Base-by-base conservation (phyloP, 257 asterid genomes). In the Forsythia viridissima region DNA sequence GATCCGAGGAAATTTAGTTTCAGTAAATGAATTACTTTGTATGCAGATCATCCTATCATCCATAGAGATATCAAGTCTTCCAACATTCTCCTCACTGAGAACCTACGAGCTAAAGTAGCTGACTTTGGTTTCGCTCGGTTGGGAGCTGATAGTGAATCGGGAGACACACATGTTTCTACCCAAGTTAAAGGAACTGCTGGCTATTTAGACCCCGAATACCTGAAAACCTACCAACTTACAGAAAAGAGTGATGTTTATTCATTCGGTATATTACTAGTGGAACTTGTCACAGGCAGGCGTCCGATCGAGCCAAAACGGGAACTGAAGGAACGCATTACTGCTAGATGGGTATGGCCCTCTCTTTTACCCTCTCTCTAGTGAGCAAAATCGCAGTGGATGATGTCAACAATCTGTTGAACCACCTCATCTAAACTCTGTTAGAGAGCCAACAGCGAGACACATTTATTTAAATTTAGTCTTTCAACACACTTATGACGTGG, bases 161-260 rank as follows among this genome's bases (percentile, higher is more conserved):
- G 97, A 65, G 97, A 84, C 43, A 93, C 99, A 3, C 99, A 96
- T 82, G 94, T 96, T 79, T 92, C 97, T 11, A 96, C 99, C 7
- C 96, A 91, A 85, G 99, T 96, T 76, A 96, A 92, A 87, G 99
- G 99, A 76, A 96, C 99, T 41, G 97, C 99, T 10, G 99, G 99
- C 43, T 96, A 96, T 82, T 85, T 96, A 57, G 99, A 96, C 81
- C 99, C 99, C 1, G 99, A 96, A 77, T 96, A 96, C 87, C 88
- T 96, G 5, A 90, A 80, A 82, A 92, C 97, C 43, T 92, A 90
- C 87, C 99, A 96, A 65, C 98, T 96, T 77, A 96, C 99, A 0
- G 99, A 87, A 80, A 96, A 96, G 85, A 96, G 98, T 79, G 99
- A 96, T 77, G 98, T 96, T 46, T 96, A 92, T 78, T 96, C 99